Base-by-base conservation (phyloP, 2,329 filamentous ascomycete species). In the Neofusicoccum kwambonambiense region DNA sequence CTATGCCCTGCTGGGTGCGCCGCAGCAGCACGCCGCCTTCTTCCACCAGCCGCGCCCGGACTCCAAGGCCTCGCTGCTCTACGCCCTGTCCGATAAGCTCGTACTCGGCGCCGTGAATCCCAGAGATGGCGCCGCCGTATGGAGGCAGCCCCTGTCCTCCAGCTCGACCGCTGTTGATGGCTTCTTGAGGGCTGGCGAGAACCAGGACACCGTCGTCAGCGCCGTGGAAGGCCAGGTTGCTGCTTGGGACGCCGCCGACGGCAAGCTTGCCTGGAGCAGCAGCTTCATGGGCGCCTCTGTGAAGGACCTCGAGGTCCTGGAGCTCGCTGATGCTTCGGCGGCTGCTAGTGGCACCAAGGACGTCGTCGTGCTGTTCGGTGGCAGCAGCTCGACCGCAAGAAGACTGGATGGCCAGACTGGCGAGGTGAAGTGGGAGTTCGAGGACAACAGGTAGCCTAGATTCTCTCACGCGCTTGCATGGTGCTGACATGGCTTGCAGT, bases 91-190 rank as follows among this genome's bases (percentile, higher is more conserved):
- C 68, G 91, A 97, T 65, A 85, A 93, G 56, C 87, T 89, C 42
- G 86, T 97, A 2, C 79, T 99, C 17, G 95, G 92, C 56, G 94
- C 94, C 1, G 85, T 98, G 52, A 96, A 97, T 71, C 95, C 95
- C 1, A 90, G 89, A 74, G 93, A 90, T 73, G 94, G 95, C 17
- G 84, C 86, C 2, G 75, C 97, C 15, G 86, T 97, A 1, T 99
- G 95, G 95, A 86, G 95, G 63, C 94, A 97, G 73, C 80, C 87
- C 62, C 77, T 96, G 51, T 79, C 84, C n/a, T 80, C 81, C 37
- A 70, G 71, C 39, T 62, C 68, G 37, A 69, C 64, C 61, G 69
- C 69, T 44, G 66, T 69, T 62, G 70, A 71, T 65, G 71, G 67
- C 12, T 82, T 87, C 71, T 77, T 96, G 70, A 84, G 90, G 68